Evolutionary conservation across 345 rosid species (phyloP).

Genomic region (Arabidopsis suecica): DNA sequence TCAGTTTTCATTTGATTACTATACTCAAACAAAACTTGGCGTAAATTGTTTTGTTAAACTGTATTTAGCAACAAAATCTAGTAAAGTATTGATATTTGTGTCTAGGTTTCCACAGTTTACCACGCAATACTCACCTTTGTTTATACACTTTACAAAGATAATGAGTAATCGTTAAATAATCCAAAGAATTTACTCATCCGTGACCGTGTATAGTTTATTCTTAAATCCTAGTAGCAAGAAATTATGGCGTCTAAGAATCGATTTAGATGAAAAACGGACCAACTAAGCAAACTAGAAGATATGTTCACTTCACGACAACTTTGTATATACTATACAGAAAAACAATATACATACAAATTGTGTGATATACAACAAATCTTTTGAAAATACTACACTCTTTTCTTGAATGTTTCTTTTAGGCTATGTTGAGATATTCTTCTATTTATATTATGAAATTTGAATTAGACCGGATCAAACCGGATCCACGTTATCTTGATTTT

Average conservation of each 20-base stretch:
- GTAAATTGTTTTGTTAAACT: constrained; percentile 10
- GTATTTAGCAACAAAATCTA: constrained; percentile 1
- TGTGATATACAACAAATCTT: not conserved
- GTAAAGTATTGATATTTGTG: not conserved
- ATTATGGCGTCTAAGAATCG: constrained; percentile 44
- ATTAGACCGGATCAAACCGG: not conserved
- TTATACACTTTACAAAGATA: constrained; percentile 18
- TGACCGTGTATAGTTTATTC: not conserved
- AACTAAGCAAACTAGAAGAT: constrained; percentile 43
- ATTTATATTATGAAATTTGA: not conserved
- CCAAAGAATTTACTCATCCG: constrained; percentile 6
- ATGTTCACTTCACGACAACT: constrained; percentile 33
- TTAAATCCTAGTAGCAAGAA: constrained; percentile 20
- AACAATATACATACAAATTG: not conserved
- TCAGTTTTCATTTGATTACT: not conserved
- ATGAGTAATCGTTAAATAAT: constrained; percentile 11
- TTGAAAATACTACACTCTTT: constrained; percentile 6
- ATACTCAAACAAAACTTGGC: not conserved
- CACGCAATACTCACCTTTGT: constrained; percentile 3
- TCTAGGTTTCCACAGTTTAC: constrained; percentile 1
- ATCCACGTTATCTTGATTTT: not conserved
- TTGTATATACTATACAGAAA: constrained; percentile 11
- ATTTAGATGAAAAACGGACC: constrained; percentile 44
- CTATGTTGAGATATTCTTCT: not conserved
- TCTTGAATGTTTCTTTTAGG: not conserved